Percentiles rank a stretch among this genome's conserved stretches.
These are phyloP conservation scores for Sporothrix euskadiensis DNA, from an alignment of 2,329 filamentous ascomycete genomes.

Conservation along the genomic window DNA sequence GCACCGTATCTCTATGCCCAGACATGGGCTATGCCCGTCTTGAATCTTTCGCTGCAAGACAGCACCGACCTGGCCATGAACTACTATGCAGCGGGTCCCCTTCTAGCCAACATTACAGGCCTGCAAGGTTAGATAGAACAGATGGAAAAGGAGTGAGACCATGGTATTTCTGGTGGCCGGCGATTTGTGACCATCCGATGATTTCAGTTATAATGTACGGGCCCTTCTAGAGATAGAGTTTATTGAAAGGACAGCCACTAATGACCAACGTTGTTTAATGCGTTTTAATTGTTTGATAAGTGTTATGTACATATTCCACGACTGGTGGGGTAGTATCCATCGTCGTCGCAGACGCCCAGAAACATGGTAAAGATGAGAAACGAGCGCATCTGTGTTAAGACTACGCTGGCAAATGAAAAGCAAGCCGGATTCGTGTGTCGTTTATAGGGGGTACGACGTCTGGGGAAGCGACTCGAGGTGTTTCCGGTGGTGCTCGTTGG, in stretches of 20 bases:
- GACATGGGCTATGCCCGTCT: slow-evolving; percentile 27
- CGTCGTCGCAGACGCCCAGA: slow-evolving; percentile 1
- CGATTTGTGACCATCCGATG: not conserved
- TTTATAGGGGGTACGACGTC: slow-evolving; percentile 73
- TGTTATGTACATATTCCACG: slow-evolving; percentile 19
- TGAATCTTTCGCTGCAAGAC: slow-evolving; percentile 20
- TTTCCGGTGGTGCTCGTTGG: slow-evolving; percentile 83
- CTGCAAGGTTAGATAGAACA: slow-evolving; percentile 16
- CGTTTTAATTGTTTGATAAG: not conserved
- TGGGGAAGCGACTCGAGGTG: slow-evolving; percentile 79
- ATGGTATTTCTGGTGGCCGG: not conserved
- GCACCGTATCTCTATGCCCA: slow-evolving; percentile 27
- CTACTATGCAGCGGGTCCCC: slow-evolving; percentile 15
- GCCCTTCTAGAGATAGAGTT: not conserved
- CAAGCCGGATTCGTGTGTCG: slow-evolving; percentile 2
- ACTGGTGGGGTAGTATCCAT: not conserved
- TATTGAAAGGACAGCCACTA: not conserved
- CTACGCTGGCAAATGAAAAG: not conserved
- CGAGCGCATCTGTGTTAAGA: not conserved
- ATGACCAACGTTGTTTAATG: not conserved
- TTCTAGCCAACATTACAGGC: slow-evolving; percentile 30
- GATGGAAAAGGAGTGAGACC: not conserved
- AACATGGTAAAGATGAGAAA: slow-evolving; percentile 8
- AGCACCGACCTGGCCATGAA: slow-evolving; percentile 18
- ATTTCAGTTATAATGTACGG: not conserved